Base-by-base conservation (phyloP, 352 stramenopile species). In the Pythium dissimile region DNA sequence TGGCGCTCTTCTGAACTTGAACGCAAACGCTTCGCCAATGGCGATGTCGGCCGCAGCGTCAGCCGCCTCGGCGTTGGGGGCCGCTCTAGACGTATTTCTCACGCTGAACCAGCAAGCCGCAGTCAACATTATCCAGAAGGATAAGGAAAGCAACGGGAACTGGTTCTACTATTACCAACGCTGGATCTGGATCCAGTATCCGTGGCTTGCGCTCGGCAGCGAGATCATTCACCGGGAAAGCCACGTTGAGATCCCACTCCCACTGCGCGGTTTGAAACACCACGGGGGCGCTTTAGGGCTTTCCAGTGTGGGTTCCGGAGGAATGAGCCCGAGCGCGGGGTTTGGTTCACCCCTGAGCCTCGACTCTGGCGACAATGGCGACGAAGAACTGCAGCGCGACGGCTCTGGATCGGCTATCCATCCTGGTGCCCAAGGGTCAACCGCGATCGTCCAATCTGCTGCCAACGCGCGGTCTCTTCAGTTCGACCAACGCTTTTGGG, bases 131-230 rank as follows among this genome's bases (percentile, higher is more conserved):
- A 46, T 62, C 32, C 43, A 56, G 21, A 81, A 73, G 21, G 72
- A 86, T 43, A 79, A 84, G 24, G 70, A 84, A 21, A 59, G 62
- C 28, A 57, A 57, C 5, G 69, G 67, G 41, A 86, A 92, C 54
- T 74, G 79, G 47, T 90, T 95, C 44, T 97, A 91, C 66, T 94
- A 87, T 57, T 97, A 96, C 59, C 80, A 95, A 58, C 82, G 91
- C 31, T 97, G 91, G 91, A 79, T 97, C 21, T 97, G 91, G 91
- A 94, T 97, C 50, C 83, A 96, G 48, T 97, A 94, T 62, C 87
- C 89, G n/a, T 97, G 91, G 91, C 77, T 97, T 11, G 87, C 87
- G 15, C 73, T 97, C 18, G 63, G 77, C 8, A 72, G 77, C 39
- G 79, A 93, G 16, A 87, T 93, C 43, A 50, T 77, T 31, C 52